These are phyloP conservation scores for Monosporozyma unispora DNA, from an alignment of 805 yeast genomes.

Conservation along the genomic window DNA sequence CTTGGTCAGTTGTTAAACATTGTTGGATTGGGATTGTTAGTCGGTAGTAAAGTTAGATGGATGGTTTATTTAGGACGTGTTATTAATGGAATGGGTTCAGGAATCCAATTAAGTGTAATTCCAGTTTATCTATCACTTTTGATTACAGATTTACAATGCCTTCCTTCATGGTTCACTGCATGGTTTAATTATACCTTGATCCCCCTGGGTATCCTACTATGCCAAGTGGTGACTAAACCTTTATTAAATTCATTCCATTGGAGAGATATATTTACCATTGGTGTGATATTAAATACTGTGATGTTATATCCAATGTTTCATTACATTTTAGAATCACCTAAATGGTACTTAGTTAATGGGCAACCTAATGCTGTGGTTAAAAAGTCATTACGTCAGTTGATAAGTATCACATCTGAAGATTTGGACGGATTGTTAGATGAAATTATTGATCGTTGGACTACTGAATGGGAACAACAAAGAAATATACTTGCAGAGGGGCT, in stretches of 20 bases:
- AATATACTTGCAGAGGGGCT: background rate
- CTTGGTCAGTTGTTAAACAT: background rate
- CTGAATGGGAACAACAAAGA: constrained; percentile 1
- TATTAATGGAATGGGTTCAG: constrained; percentile 71
- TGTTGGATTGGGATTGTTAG: background rate
- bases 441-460: background rate
- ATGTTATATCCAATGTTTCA: background rate
- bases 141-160: background rate
- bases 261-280: constrained; percentile 4
- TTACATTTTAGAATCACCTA: constrained; percentile 4
- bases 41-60: background rate
- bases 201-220: constrained; percentile 59
- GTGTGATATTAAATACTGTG: background rate
- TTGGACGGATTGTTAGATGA: background rate
- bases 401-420: background rate
- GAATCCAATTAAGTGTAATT: constrained; percentile 66
- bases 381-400: background rate
- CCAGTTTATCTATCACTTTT: constrained; percentile 41
- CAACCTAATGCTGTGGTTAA: constrained; percentile 12
- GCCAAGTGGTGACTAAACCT: constrained; percentile 52
- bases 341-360: constrained; percentile 10
- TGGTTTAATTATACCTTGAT: background rate
- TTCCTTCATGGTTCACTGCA: background rate
- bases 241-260: constrained; percentile 5
- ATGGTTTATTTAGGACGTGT: constrained; percentile 44